Evolutionary conservation across 306 rosid species (phyloP).

Genomic region (Pterocarpus santalinus): DNA sequence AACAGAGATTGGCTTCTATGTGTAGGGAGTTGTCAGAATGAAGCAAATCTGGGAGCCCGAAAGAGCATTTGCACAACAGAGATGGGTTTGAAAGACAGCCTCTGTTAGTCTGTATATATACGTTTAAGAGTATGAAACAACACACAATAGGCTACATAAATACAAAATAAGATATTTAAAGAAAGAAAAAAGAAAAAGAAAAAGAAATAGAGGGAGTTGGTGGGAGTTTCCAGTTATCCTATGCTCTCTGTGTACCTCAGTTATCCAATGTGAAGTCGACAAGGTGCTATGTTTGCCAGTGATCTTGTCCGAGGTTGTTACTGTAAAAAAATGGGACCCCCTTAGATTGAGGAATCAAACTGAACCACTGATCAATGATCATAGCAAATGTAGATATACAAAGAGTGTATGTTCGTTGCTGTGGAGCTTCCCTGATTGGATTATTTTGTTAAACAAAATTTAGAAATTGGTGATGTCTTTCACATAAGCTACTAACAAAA

Average conservation of each 20-base stretch:
- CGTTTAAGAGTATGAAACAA: constrained; percentile 27
- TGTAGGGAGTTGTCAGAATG: constrained; percentile 25
- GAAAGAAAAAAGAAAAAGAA: background rate
- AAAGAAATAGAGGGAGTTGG: background rate
- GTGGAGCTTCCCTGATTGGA: background rate
- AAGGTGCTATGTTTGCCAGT: no score
- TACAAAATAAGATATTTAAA: background rate
- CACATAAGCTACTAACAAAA: no score
- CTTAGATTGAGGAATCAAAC: no score
- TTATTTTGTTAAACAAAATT: no score
- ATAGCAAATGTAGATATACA: no score
- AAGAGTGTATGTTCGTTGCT: no score
- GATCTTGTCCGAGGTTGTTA: no score
- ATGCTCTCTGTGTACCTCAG: background rate
- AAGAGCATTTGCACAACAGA: constrained; percentile 41
- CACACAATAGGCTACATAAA: background rate
- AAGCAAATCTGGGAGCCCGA: constrained; percentile 55
- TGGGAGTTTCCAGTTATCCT: background rate
- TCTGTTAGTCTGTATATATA: constrained; percentile 17
- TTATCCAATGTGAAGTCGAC: no score
- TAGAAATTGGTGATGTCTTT: no score
- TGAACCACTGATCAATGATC: no score
- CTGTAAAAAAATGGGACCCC: no score
- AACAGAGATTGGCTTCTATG: constrained; percentile 43
- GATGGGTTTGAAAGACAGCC: constrained; percentile 16